phyloP scores from a whole-genome alignment of 208 protist genomes.

The Trichomonas vaginalis region DNA sequence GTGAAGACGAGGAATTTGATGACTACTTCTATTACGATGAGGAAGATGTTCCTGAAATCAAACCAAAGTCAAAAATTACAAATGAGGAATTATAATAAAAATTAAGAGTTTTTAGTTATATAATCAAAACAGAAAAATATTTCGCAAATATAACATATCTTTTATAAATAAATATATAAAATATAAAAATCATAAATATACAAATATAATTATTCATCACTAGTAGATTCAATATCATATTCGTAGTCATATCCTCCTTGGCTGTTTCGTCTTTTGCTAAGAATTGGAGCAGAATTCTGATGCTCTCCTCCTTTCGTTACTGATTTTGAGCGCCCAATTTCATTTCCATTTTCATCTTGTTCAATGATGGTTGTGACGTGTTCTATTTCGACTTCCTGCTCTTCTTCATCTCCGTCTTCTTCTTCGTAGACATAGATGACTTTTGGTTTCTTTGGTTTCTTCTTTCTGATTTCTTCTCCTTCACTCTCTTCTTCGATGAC shows the following conservation, averaged over 20 bases:
- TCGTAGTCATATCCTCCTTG: neutral
- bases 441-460: neutral
- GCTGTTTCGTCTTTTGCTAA: neutral
- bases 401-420: neutral
- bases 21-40: too few species aligned
- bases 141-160: too few species aligned
- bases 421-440: neutral
- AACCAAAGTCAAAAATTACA: too few species aligned
- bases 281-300: neutral
- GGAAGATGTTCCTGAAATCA: too few species aligned
- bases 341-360: neutral
- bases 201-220: neutral
- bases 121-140: too few species aligned
- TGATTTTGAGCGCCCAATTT: neutral
- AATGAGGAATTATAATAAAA: too few species aligned
- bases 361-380: neutral
- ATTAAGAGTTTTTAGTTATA: too few species aligned
- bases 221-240: neutral
- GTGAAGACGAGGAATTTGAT: too few species aligned
- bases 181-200: neutral
- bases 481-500: neutral
- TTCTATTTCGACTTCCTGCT: neutral
- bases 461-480: neutral
- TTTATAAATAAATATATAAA: neutral
- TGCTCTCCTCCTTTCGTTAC: neutral